A percentile compares a stretch with the other conserved stretches of the same genome.
Evolutionary conservation across 352 stramenopile genomes (phyloP).

Genomic region (Pythium volutum): DNA sequence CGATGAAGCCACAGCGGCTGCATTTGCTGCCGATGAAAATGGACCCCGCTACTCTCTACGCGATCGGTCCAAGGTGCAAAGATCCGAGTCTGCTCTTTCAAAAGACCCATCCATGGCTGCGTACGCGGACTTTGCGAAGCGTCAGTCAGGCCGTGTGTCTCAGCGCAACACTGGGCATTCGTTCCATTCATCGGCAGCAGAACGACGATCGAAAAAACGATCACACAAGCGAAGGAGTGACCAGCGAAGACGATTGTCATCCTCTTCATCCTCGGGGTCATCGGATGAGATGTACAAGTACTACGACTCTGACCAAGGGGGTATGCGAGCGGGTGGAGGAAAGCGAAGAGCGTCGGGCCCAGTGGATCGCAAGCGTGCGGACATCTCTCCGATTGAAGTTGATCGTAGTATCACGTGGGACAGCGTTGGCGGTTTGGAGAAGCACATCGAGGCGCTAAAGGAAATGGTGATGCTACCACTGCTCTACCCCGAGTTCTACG

Average conservation of each 20-base stretch:
- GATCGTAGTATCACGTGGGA: constrained; percentile 85
- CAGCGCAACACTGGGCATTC: constrained; percentile 13
- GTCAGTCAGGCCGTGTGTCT: constrained; percentile 34
- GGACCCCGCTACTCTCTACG: constrained; percentile 63
- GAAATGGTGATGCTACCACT: constrained; percentile 94
- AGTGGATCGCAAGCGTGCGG: constrained; percentile 44
- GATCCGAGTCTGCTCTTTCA: constrained; percentile 26
- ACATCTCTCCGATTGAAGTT: constrained; percentile 82
- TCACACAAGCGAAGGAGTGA: constrained; percentile 14
- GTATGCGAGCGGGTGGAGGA: constrained; percentile 53
- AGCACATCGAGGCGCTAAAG: constrained; percentile 89
- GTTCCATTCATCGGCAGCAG: constrained; percentile 10
- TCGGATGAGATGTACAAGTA: constrained; percentile 51
- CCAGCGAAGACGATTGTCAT: constrained; percentile 35
- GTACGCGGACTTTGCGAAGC: constrained; percentile 71
- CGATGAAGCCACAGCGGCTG: neutral
- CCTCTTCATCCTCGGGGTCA: constrained; percentile 39
- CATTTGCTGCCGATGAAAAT: constrained; percentile 18
- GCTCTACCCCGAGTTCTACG: constrained; percentile 92
- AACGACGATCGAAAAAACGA: constrained; percentile 31
- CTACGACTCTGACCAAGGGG: constrained; percentile 60
- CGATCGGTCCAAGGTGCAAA: constrained; percentile 67
- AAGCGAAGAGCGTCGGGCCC: constrained; percentile 28
- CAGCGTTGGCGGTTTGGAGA: constrained; percentile 76
- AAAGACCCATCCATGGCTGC: constrained; percentile 36